Evolutionary conservation across 2,329 filamentous ascomycete genomes (phyloP), one percentile per base, ranked within the genome.

Genomic region (Trichoderma hamatum): DNA sequence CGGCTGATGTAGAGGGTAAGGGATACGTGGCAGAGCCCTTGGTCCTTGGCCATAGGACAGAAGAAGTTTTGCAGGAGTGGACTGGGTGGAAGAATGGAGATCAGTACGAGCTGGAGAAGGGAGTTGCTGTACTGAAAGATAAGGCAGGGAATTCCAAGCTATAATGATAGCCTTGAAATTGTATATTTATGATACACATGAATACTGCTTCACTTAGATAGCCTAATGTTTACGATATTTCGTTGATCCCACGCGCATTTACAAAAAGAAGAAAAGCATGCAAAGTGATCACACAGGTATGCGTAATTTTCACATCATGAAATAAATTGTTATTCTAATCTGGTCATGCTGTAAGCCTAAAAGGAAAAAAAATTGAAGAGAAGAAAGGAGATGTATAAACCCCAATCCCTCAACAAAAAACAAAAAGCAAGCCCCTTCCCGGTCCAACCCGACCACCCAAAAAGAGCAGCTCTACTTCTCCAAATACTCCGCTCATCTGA

Each of bases 31-130:
- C 87, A 21, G 80, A 79, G 26, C 79, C 84, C 0, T 77, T 97
- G 67, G 78, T 77, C 4, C 87, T 92, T 1, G 92, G 94, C 0
- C 81, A 89, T 28, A 92, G 92, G 5, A 94, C 93, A 1, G 90
- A 93, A 77, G 86, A 89, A 63, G 85, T 86, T 4, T 77, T 97
- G 71, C 81, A 80, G 62, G 78, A 84, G 61, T 97, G 95, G 95
- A 83, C 91, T 73, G 92, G 93, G 0, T 96, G 93, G 93, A 84
- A 82, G 70, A 86, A 83, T 74, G 93, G 92, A 0, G 84, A 80
- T 70, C 88, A 97, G 36, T 97, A 90, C 77, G 85, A 88, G n/a
- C 82, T 92, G 2, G 79, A 84, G 32, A 81, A 87, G 32, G 91
- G 90, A 0, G 89, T 87, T 0, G 78, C 93, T 71, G 84, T 90